phyloP scores from a whole-genome alignment of 495 filamentous ascomycete genomes.

The Peziza echinospora region DNA sequence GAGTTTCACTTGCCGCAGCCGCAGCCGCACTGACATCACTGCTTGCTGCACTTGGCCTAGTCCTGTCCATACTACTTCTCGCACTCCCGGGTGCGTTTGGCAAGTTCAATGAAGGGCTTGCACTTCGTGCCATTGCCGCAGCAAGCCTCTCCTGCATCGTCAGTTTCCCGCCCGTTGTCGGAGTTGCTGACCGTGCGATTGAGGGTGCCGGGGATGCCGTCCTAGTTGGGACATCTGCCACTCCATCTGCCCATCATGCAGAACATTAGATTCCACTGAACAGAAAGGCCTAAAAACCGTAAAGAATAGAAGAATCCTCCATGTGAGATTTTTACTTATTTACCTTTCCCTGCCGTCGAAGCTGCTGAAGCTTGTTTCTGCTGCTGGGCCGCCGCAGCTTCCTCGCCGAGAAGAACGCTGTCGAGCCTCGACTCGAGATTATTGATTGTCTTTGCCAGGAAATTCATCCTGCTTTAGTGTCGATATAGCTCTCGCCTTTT shows the following conservation, averaged over 20 bases:
- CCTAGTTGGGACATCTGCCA: neutral
- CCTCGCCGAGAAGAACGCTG: slow-evolving; percentile 66
- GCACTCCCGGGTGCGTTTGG: slow-evolving; percentile 2
- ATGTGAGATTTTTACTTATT: too few species aligned
- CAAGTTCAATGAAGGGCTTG: slow-evolving; percentile 1
- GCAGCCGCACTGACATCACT: neutral
- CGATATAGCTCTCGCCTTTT: too few species aligned
- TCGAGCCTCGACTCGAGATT: slow-evolving; percentile 87
- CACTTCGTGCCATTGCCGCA: slow-evolving; percentile 29
- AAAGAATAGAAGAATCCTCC: too few species aligned
- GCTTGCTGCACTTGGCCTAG: neutral
- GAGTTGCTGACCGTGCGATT: slow-evolving; percentile 16
- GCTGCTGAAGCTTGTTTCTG: too few species aligned
- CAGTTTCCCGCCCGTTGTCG: slow-evolving; percentile 11
- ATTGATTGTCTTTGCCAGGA: slow-evolving; percentile 78
- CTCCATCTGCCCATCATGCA: too few species aligned
- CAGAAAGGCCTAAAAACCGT: too few species aligned
- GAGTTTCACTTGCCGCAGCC: neutral
- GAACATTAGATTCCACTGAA: too few species aligned
- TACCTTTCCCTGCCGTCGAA: too few species aligned
- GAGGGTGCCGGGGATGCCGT: neutral
- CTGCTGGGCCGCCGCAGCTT: slow-evolving; percentile 19
- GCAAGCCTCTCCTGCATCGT: slow-evolving; percentile 64
- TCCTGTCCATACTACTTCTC: slow-evolving; percentile 1
- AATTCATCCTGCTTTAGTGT: slow-evolving; percentile 24